Base-by-base conservation (phyloP, 2,329 filamentous ascomycete species). In the Magnaporthiopsis poae region DNA sequence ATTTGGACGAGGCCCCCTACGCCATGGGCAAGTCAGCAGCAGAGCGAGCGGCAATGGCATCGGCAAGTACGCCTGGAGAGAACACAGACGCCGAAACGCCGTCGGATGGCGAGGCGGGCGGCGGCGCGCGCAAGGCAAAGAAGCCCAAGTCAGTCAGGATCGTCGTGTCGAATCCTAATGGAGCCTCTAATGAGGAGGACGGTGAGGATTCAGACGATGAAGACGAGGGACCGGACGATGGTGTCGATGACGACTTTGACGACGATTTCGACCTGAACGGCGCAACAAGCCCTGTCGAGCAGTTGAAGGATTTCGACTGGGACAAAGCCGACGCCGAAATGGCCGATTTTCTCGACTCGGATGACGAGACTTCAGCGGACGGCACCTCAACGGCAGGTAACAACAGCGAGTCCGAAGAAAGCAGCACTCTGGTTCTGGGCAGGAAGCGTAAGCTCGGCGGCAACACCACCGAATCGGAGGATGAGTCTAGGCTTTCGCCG, bases 1-100 rank as follows among this genome's bases (percentile, higher is more conserved):
- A 86, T 67, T 80, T 96, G 13, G 88, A 95, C 66, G 93, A 97
- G 75, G 82, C 82, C 2, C 88, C 89, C 0, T 96, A 94, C 73
- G 80, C 90, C n/a, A 83, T 96, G 62, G 82, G 89, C n/a, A 83
- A 92, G 2, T 88, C 92, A 65, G 86, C 89, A 0, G 85, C 88
- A 25, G 89, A 92, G 71, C 81, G 85, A 18, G 77, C 72, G 68
- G 68, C 59, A 25, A 18, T 68, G 69, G 39, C 69, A 68, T 64
- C 72, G 74, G 18, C 60, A 21, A 65, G 78, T 56, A 77, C 68
- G 29, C 74, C 75, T 31, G 72, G 64, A 62, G 74, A 72, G 63
- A 74, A 63, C 21, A 75, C 73, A 0, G 74, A 71, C 31, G 69
- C 67, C 18, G 73, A 72, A 46, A 68, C 66, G n/a, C 61, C 68